These are phyloP conservation scores for Trypanosoma platydactyli DNA, from an alignment of 208 protist genomes.

Conservation along the genomic window DNA sequence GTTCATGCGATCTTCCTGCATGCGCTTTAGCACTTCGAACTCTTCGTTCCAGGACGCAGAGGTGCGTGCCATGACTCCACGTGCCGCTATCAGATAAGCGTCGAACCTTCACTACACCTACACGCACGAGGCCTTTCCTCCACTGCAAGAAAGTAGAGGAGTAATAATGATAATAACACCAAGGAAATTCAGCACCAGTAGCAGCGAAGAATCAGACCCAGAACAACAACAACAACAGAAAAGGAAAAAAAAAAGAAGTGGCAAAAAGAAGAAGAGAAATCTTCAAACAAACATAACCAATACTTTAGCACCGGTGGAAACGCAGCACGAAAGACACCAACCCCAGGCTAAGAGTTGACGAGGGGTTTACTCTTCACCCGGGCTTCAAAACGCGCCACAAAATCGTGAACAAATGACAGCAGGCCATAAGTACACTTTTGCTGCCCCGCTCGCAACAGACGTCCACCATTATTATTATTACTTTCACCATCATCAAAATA, in stretches of 20 bases:
- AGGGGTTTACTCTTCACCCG: background rate
- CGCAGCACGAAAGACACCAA: background rate
- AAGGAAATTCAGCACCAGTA: background rate
- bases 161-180: slow-evolving; percentile 7
- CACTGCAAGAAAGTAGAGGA: slow-evolving; percentile 5
- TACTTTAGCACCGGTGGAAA: no score
- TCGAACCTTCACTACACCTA: background rate
- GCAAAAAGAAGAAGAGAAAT: background rate
- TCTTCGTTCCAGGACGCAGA: slow-evolving; percentile 73
- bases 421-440: background rate
- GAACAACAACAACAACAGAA: background rate
- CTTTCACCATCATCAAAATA: background rate
- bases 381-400: slow-evolving; percentile 18
- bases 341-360: background rate
- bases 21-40: slow-evolving; percentile 77
- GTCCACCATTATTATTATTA: background rate
- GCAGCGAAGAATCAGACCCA: background rate
- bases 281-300: no score
- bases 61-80: slow-evolving; percentile 21
- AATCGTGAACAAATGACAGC: slow-evolving; percentile 17
- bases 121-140: background rate
- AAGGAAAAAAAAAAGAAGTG: slow-evolving; percentile 1
- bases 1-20: slow-evolving; percentile 90
- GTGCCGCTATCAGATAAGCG: background rate
- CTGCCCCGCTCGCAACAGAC: no score